Base-by-base conservation (phyloP, 257 asterid genomes). In the Solanum boliviense region DNA sequence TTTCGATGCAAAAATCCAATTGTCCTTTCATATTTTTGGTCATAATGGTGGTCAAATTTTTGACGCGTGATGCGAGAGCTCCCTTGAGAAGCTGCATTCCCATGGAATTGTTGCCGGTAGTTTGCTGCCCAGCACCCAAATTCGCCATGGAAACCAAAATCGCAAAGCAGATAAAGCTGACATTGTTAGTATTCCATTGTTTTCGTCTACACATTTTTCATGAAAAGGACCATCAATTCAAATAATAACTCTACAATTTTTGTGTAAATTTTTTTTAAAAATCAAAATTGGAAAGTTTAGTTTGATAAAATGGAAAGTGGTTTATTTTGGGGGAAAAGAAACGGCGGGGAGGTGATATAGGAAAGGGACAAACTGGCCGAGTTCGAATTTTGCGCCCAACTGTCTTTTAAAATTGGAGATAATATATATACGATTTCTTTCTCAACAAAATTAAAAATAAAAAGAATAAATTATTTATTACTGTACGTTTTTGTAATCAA, bases 311-410 rank as follows among this genome's bases (percentile, higher is more conserved):
- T 74, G 44, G 25, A 20, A 72, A 73, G 46, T 18, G 81, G 4
- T n/a, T 65, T n/a, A 10, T n/a, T 65, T 65, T 65, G 79, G 89
- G 89, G 90, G 36, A 75, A 93, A 91, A 92, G 97, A 94, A 93
- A 95, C 90, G 98, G 98, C 92, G 95, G 95, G 94, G 96, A 93
- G 98, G 35, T 88, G 93, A 93, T 92, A 89, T 92, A 91, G 96
- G 95, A 82, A 60, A 48, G 68, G 76, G 85, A 48, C 68, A 90
- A 90, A 83, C 86, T 85, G 91, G 91, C 85, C 89, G 15, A 78
- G 36, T 78, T 78, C 84, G 91, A 91, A 82, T 89, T 91, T 65
- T 65, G 83, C 84, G n/a, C 36, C 41, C 27, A 46, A 4, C 70
- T 29, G 70, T 82, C 29, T 81, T 74, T 36, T 29, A 27, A 48